Base-by-base conservation (phyloP, 495 filamentous ascomycete species). In the Penicillium cataractarum region DNA sequence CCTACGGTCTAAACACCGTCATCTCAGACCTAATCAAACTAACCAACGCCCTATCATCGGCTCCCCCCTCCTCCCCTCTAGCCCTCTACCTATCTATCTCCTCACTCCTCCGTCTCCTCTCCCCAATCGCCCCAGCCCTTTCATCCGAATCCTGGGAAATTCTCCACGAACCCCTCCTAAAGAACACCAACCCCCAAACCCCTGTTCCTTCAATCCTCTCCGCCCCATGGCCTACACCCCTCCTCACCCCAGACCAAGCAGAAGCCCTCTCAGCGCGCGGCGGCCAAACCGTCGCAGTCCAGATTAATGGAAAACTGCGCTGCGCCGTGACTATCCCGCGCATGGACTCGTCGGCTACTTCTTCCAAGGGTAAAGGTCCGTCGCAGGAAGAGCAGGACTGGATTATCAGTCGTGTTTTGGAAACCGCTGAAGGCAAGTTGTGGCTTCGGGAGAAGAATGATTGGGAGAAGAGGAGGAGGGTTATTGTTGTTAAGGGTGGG, bases 11-110 rank as follows among this genome's bases (percentile, higher is more conserved):
- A 46, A 97, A 96, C 73, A 95, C 90, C 3, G 83, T 89, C 35
- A 84, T 96, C 19, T 92, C 90, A 2, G 90, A 92, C 65, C 78
- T 97, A 35, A 97, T 89, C 76, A 85, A 83, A 19, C 81, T 97
- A 3, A 92, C 90, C 13, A 94, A 96, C 69, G 62, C 76, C 3
- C 78, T 96, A 7, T 66, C 66, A 56, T 71, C 75, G 8, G 65
- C 78, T 2, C 67, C 75, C 1, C 69, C 71, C 0, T 73, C 68
- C 12, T 73, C 71, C 3, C 71, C 73, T n/a, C 60, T 68, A 27
- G 69, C 74, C 37, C 67, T 75, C 15, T 77, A 80, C 56, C 73
- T 73, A 24, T 72, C 66, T 53, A 53, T 80, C 50, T 82, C 74
- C 19, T 74, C 78, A 26, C 80, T 96, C 24, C 66, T 96, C 32